Base-by-base conservation (phyloP, 257 asterid species). In the Mentha longifolia region DNA sequence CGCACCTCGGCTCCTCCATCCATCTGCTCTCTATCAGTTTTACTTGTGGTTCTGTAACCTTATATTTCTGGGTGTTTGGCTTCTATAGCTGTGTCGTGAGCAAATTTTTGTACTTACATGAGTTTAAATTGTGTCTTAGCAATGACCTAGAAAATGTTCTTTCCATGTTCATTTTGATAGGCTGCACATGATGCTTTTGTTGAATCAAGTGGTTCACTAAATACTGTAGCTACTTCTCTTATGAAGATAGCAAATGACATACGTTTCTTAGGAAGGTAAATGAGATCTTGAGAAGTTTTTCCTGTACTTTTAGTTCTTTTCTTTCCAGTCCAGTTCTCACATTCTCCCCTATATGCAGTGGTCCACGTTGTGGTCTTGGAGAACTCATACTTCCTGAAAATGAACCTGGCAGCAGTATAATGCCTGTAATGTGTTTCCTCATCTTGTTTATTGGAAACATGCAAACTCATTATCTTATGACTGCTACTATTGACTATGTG, bases 381-480 rank as follows among this genome's bases (percentile, higher is more conserved):
- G 98, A 95, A 79, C 96, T 92, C 80, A 82, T 87, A 70, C 99
- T 95, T 79, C 99, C 99, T 47, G 99, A 95, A 82, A 95, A 95
- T 85, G 99, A 95, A 83, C 98, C 99, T 33, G 98, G 99, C 72
- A 95, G 99, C 95, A 92, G 99, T 76, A 92, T 95, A 76, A 95
- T 95, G 98, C 99, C 99, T 67, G 98, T 95, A 92, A 76, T 50
- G 33, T 51, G 71, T 81, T 54, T 54, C 17, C 67, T 30, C 67
- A 33, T 70, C 66, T 28, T 46, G 67, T 73, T 66, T 62, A 20
- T 65, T 76, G 62, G 45, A 49, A 55, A 50, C 56, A 19, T 60
- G 16, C 30, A 59, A n/a, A 28, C 37, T 71, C 60, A 41, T 61
- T 52, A 12, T 73, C 5, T 56, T 74, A 28, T 66, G 55, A 33